phyloP scores from a whole-genome alignment of 176 grass and related monocot genomes.

The Triticum turgidum region DNA sequence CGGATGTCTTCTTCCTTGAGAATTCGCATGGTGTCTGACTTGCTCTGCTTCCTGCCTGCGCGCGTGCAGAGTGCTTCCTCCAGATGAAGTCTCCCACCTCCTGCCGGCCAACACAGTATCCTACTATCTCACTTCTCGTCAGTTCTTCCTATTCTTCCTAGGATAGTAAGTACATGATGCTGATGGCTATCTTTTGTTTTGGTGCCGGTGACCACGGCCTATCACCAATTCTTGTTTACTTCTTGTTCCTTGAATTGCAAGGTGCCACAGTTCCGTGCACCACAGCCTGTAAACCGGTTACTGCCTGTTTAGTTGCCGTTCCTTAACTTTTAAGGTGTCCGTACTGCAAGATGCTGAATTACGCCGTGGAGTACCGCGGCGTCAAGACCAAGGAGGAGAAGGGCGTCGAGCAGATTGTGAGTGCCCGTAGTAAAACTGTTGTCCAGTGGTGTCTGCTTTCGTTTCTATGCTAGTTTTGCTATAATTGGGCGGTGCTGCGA shows the following conservation, averaged over 20 bases:
- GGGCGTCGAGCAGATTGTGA: conserved; percentile 81
- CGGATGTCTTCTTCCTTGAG: background rate
- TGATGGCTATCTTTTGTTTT: too few relatives aligned
- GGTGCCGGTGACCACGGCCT: too few relatives aligned
- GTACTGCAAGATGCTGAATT: conserved; percentile 88
- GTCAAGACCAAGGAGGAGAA: conserved; percentile 91
- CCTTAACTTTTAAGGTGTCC: conserved; percentile 72
- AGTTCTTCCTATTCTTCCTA: too few relatives aligned
- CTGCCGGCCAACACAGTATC: conserved; percentile 75
- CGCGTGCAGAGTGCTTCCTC: conserved; percentile 84
- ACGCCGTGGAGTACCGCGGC: conserved; percentile 80
- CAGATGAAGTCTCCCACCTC: conserved; percentile 78
- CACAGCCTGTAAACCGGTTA: too few relatives aligned
- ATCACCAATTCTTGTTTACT: too few relatives aligned
- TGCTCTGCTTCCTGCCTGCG: background rate
- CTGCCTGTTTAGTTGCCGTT: background rate
- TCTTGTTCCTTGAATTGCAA: too few relatives aligned
- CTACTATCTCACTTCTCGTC: background rate
- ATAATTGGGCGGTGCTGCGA: background rate
- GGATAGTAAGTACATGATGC: too few relatives aligned
- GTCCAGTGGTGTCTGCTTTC: background rate
- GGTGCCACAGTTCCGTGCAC: background rate
- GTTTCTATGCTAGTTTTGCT: background rate
- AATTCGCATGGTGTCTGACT: background rate
- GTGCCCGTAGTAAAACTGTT: background rate